Evolutionary conservation across 2,329 filamentous ascomycete genomes (phyloP).

Genomic region (Aspergillus fumigatiaffinis): DNA sequence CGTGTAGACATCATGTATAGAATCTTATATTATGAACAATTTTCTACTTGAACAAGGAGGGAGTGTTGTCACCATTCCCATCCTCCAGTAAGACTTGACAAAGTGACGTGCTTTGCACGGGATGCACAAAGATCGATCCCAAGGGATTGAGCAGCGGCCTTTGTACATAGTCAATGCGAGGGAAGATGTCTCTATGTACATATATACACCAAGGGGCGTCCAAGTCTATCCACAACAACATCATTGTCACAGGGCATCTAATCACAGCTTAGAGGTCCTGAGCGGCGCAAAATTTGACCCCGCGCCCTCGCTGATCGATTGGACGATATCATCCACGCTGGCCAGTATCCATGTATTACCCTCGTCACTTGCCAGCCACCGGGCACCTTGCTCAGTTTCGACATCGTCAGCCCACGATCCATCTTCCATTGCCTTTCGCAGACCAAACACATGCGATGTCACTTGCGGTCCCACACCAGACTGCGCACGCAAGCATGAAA

Average conservation of each 20-base stretch:
- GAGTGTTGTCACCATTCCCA: not conserved
- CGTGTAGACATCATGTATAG: not conserved
- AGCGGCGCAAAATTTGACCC: slow-evolving; percentile 57
- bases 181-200: not conserved
- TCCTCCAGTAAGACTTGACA: not conserved
- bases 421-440: slow-evolving; percentile 71
- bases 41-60: not conserved
- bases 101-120: not conserved
- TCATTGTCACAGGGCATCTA: not conserved
- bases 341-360: slow-evolving; percentile 62
- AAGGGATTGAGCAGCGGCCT: not conserved
- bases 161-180: not conserved
- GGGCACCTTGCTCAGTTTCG: slow-evolving; percentile 50
- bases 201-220: not conserved
- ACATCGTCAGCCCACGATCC: slow-evolving; percentile 52
- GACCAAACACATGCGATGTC: slow-evolving; percentile 72
- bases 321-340: slow-evolving; percentile 59
- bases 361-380: slow-evolving; percentile 63
- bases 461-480: slow-evolving; percentile 81
- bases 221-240: not conserved
- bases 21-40: not conserved
- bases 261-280: slow-evolving; percentile 26
- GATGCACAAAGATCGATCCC: not conserved
- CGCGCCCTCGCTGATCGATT: slow-evolving; percentile 42
- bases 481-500: slow-evolving; percentile 72